Base-by-base conservation (phyloP, 495 filamentous ascomycete species). In the Aspergillus heteromorphus region DNA sequence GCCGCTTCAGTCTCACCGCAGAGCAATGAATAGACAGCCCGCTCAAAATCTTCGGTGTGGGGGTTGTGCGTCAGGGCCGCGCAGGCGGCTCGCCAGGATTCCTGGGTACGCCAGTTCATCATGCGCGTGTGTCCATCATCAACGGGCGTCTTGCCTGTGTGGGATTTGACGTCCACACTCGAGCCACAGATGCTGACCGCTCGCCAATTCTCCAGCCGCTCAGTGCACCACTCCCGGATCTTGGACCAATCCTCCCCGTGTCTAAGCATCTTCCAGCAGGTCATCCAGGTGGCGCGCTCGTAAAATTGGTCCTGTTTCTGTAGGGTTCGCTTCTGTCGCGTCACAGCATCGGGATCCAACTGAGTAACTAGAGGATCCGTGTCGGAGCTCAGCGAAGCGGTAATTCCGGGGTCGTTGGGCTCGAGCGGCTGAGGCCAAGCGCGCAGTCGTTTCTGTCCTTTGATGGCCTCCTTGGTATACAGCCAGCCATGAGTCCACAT, bases 341-440 rank as follows among this genome's bases (percentile, higher is more conserved):
- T 84, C 13, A 85, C 76, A 6, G 92, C 89, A 78, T 99, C 93
- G 5, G 95, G 95, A 57, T 99, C 93, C 20, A 99, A 76, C 62
- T 96, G 88, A n/a, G 90, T 95, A 41, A 97, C 79, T 4, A 96
- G 63, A 5, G 81, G 64, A 65, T 83, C 79, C 36, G 83, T 74
- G 23, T 83, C 81, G 3, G 79, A 72, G 45, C 73, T 80, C 38
- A 81, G 65, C 29, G 79, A 76, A 51, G 78, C 75, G 34, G 80
- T 73, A 21, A 85, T 75, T 42, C 74, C 77, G 34, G 80, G 72
- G 40, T 76, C 70, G 53, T 79, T 74, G 6, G 81, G 84, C 49
- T 87, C 85, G 48, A 87, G 73, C 27, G 79, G 76, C 48, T 83
- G 83, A 36, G 84, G 81, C 79, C 81, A 75, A 68, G 79, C 67